Evolutionary conservation across 176 grass and related monocot genomes (phyloP), one percentile per base, ranked within the genome.

Genomic region (Coix lacrymajobi): DNA sequence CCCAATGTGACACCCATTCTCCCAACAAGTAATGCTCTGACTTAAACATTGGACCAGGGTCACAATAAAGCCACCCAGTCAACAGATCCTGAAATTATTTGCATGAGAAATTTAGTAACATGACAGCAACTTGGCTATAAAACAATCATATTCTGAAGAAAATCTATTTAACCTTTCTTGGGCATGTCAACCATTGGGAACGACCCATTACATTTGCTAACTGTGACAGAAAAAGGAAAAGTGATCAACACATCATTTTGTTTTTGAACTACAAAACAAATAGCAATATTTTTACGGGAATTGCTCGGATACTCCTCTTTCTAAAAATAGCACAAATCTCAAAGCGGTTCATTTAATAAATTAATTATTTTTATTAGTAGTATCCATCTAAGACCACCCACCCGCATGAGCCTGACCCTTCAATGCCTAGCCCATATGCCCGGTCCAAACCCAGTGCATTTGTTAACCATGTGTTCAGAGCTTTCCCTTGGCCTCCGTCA

Each of bases 11-110:
- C 30, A 91, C 87, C 87, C 79, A 92, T 75, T 85, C 85, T 22
- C 38, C 70, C 62, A 96, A 71, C 54, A 19, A 75, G 75, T 89
- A 96, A 81, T 84, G 83, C 76, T 94, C 93, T 76, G 91, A 81
- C 72, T 96, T 99, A 88, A 94, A 99, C 82, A 99, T 92, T 48
- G 89, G 87, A 57, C 80, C 97, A 79, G 93, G 89, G 78, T 99
- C 93, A 84, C 97, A 99, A 60, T 43, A 45, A 88, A 99, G 91
- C 97, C 97, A 99, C 85, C 85, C 93, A 65, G 91, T 96, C 2
- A 86, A 96, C 81, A 99, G 91, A 79, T 99, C 97, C 97, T 99
- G 78, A 75, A 81, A 89, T 80, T 62, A 84, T 65, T 71, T 80
- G 31, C 46, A 69, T 40, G 41, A 57, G 45, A 83, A 81, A 79